Percentiles rank a stretch among this genome's conserved stretches.
Conservation (phyloP, 106 monocot species). For the Chionographis japonica region DNA sequence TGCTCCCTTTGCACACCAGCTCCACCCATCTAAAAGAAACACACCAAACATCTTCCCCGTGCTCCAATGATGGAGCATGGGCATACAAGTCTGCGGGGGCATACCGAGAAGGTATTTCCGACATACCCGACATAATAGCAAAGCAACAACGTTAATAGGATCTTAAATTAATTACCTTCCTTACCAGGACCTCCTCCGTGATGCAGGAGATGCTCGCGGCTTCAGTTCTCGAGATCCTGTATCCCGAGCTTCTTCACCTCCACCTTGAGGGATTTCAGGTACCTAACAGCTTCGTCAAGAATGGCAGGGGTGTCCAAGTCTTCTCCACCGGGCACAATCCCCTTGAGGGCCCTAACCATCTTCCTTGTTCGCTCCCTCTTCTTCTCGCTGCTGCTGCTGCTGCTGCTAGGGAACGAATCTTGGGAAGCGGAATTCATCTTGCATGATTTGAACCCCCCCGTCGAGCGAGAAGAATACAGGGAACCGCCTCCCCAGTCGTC, state of each 20-base stretch:
- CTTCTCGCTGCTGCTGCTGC: constrained; percentile 9
- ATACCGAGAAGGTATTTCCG: no score
- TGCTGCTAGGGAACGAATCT: neutral
- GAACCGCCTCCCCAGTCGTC: constrained; percentile 16
- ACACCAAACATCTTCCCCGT: neutral
- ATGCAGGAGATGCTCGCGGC: neutral
- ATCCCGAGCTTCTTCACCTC: constrained; percentile 68
- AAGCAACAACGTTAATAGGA: neutral
- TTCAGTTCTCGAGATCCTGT: constrained; percentile 24
- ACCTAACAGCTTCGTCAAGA: constrained; percentile 71
- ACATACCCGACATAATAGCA: no score
- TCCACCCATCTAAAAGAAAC: neutral
- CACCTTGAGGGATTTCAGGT: constrained; percentile 71
- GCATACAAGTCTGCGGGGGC: no score
- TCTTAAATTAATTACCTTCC: no score
- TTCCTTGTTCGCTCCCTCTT: constrained; percentile 51
- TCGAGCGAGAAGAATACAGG: constrained; percentile 17
- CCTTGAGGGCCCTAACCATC: constrained; percentile 58
- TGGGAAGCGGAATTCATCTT: constrained; percentile 4
- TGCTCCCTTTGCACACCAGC: neutral
- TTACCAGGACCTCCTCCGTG: neutral
- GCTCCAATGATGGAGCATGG: no score
- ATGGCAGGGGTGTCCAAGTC: constrained; percentile 51
- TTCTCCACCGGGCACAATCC: constrained; percentile 70
- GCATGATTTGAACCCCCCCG: neutral